Base-by-base conservation (phyloP, 2,329 filamentous ascomycete species). In the Bipolaris victoriae region DNA sequence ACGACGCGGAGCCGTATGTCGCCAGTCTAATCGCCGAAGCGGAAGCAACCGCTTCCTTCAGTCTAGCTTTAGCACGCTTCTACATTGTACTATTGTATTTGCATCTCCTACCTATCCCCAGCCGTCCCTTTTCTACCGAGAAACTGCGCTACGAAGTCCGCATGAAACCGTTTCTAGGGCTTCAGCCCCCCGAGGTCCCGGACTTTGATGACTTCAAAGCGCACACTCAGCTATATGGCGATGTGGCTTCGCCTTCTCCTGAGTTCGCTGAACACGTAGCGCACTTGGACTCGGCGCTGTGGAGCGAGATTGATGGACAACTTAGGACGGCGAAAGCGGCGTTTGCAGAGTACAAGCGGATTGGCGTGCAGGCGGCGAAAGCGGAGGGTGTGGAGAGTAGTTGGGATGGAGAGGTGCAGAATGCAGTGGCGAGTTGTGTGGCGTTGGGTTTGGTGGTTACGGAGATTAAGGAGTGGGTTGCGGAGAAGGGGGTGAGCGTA, bases 141-240 rank as follows among this genome's bases (percentile, higher is more conserved):
- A 77, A 81, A 31, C 79, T 92, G 4, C 87, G 91, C 11, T 93
- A 95, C 73, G 90, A 95, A 64, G 79, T 96, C 9, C 89, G 93
- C 57, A 95, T 96, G 91, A 90, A 90, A 68, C 91, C 92, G 0
- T 97, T 96, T 69, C 80, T 88, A 1, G 74, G 80, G 7, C 84
- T 96, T 54, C 83, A 84, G 9, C 81, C 91, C 1, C 90, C 91
- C 0, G 84, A 86, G 57, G 80, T 91, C 11, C 87, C 90, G 0
- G 78, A 84, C 0, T 89, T 85, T 60, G 84, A 86, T 6, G 84
- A 87, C 13, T 91, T 90, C 60, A 75, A 79, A 35, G 61, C 46
- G 2, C 61, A 66, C 7, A 62, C 71, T 5, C 65, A 72, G 44
- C 73, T 73, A 2, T 77, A 71, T 33, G 76, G 75, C 1, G 33